Evolutionary conservation across 1,284 basidiomycete genomes (phyloP).

Genomic region (Fomitopsis palustris): DNA sequence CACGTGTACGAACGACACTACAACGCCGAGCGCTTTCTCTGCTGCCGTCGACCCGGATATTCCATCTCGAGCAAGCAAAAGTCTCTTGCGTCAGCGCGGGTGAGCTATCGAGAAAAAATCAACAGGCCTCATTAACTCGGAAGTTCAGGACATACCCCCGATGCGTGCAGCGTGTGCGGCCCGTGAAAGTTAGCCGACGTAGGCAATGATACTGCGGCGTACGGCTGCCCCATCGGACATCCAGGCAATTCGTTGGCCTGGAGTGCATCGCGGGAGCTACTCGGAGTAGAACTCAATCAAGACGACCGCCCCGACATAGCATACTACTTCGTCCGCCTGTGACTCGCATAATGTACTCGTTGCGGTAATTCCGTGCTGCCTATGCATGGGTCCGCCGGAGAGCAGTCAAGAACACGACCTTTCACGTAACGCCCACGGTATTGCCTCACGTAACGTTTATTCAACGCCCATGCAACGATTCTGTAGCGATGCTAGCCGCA

Average conservation of each 20-base stretch:
- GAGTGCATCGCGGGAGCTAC: neutral
- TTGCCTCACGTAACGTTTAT: neutral
- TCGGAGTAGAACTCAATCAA: neutral
- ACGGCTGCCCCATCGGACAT: neutral
- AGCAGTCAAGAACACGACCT: neutral
- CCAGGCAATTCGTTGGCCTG: neutral
- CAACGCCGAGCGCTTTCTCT: neutral
- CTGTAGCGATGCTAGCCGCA: neutral
- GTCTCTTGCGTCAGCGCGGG: neutral
- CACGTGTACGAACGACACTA: neutral
- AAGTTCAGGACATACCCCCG: neutral
- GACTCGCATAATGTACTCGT: neutral
- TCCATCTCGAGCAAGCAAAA: neutral
- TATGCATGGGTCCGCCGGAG: neutral
- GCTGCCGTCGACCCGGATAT: neutral
- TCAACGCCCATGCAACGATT: neutral
- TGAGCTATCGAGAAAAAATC: neutral
- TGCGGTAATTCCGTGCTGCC: neutral
- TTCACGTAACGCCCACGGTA: neutral
- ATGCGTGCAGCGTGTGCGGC: neutral
- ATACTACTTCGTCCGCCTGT: neutral
- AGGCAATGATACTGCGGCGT: neutral
- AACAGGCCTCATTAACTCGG: neutral
- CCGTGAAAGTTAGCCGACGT: neutral
- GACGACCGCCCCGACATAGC: neutral